A percentile compares a stretch with the other conserved stretches of the same genome.
Conservation (phyloP, 108 stramenopile species). For the Fragilaria crotonensis region DNA sequence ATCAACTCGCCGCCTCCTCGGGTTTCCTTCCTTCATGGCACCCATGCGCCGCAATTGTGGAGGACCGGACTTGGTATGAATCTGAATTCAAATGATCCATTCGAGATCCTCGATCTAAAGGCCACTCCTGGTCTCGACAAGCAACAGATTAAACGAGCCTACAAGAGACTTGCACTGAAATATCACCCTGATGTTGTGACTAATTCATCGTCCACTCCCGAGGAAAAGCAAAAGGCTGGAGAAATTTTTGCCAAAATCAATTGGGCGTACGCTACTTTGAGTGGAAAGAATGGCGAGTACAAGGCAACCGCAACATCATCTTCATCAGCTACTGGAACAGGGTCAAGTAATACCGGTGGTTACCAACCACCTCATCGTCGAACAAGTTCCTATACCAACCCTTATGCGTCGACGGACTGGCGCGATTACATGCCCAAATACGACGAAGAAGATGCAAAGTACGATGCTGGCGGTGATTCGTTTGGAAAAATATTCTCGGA, state of each 20-base stretch:
- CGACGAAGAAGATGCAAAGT: conserved; percentile 46
- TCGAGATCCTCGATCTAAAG: conserved; percentile 34
- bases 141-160: conserved; percentile 73
- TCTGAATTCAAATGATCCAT: conserved; percentile 27
- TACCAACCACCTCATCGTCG: conserved; percentile 75
- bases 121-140: conserved; percentile 43
- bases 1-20: too few species aligned
- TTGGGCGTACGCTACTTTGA: conserved; percentile 65
- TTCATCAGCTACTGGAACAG: conserved; percentile 13
- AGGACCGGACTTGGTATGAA: too few species aligned
- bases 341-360: too few species aligned
- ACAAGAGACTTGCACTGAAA: conserved; percentile 61
- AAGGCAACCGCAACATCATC: conserved; percentile 8
- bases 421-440: conserved; percentile 79
- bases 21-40: too few species aligned
- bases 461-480: conserved; percentile 71
- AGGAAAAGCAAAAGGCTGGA: conserved; percentile 57
- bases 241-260: conserved; percentile 78
- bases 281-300: conserved; percentile 36
- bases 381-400: conserved; percentile 10
- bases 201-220: conserved; percentile 32
- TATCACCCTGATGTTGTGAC: conserved; percentile 78
- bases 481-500: conserved; percentile 74
- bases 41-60: too few species aligned
- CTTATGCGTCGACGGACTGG: conserved; percentile 41